Percentiles rank a stretch among this genome's conserved stretches.
These are phyloP conservation scores for Naganishia sp. DNA, from an alignment of 1,284 basidiomycete genomes.

Conservation along the genomic window DNA sequence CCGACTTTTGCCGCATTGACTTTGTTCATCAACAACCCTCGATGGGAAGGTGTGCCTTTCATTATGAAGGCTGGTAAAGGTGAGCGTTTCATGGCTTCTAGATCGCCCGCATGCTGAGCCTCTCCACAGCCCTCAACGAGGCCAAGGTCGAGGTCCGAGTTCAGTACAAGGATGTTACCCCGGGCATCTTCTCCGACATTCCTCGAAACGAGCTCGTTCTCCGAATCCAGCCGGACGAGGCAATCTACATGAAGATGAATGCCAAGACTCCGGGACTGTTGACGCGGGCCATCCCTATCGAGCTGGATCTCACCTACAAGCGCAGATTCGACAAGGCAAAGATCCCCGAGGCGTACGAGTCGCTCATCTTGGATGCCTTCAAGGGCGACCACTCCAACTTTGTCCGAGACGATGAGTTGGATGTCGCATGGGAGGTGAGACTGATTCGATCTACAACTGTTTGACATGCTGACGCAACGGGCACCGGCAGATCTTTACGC, in stretches of 20 bases:
- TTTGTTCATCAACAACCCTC: constrained; percentile 86
- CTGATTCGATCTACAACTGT: not conserved
- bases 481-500: constrained; percentile 79
- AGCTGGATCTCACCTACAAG: constrained; percentile 98
- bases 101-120: not conserved
- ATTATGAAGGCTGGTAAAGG: constrained; percentile 96
- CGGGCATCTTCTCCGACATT: constrained; percentile 93
- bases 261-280: constrained; percentile 86
- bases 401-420: constrained; percentile 91
- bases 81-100: constrained; percentile 43
- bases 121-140: constrained; percentile 77
- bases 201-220: constrained; percentile 92
- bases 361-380: constrained; percentile 83
- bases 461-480: not conserved
- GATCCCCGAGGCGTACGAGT: constrained; percentile 93
- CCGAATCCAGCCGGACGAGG: constrained; percentile 91
- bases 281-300: constrained; percentile 84
- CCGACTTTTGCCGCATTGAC: constrained; percentile 89
- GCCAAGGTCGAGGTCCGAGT: constrained; percentile 95
- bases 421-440: constrained; percentile 88
- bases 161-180: constrained; percentile 93
- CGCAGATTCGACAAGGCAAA: constrained; percentile 80
- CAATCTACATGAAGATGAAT: constrained; percentile 93
- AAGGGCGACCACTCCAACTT: constrained; percentile 67
- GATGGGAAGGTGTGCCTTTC: constrained; percentile 97